These are phyloP conservation scores for Pleurotus tuoliensis DNA, from an alignment of 768 basidiomycete genomes.

Conservation along the genomic window DNA sequence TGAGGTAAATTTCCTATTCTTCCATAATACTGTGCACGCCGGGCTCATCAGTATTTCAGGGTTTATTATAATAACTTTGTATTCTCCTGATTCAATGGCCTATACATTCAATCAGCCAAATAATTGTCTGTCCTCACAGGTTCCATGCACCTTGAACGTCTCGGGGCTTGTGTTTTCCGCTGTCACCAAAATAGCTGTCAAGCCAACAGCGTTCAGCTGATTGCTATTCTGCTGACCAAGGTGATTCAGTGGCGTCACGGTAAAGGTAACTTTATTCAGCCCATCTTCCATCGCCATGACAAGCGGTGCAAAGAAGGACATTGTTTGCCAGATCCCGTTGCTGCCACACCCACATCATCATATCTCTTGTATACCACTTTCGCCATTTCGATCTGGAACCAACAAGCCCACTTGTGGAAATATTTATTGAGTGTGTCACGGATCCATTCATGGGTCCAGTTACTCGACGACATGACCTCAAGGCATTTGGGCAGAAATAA, in stretches of 20 bases:
- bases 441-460: background rate
- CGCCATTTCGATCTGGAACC: conserved; percentile 11
- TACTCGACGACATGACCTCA: background rate
- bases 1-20: conserved; percentile 15
- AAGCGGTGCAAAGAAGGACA: conserved; percentile 18
- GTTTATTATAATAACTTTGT: conserved; percentile 22
- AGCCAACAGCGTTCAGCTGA: conserved; percentile 10
- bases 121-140: background rate
- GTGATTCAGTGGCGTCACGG: conserved; percentile 26
- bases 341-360: conserved; percentile 15
- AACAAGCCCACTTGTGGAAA: conserved; percentile 15
- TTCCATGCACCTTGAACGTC: conserved; percentile 13
- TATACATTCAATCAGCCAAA: conserved; percentile 3
- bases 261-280: conserved; percentile 15
- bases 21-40: conserved; percentile 18
- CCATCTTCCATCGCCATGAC: conserved; percentile 15
- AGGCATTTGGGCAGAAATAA: no score
- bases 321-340: conserved; percentile 19
- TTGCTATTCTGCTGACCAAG: conserved; percentile 24
- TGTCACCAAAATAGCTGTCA: conserved; percentile 17
- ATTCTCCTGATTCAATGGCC: conserved; percentile 21
- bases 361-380: conserved; percentile 10
- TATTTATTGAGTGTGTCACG: conserved; percentile 7
- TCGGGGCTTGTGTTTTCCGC: conserved; percentile 10
- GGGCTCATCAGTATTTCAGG: conserved; percentile 22